Percentiles rank a stretch among this genome's conserved stretches.
phyloP scores from a whole-genome alignment of 2,329 filamentous ascomycete genomes.

The Aureobasidium sp. region DNA sequence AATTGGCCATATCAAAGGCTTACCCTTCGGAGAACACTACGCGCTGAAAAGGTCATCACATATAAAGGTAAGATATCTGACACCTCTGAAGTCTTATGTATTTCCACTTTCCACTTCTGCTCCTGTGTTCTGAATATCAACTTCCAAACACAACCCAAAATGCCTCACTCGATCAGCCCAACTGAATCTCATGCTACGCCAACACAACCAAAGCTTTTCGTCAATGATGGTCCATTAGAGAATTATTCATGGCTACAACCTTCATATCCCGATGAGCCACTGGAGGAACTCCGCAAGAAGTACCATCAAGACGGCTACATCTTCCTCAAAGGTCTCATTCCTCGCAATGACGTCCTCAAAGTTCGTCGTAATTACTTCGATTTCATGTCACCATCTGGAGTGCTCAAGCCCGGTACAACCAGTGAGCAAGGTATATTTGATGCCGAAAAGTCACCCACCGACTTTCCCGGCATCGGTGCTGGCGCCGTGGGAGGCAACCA shows the following conservation, averaged over 20 bases:
- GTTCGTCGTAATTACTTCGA: slow-evolving; percentile 36
- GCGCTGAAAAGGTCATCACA: too few species aligned
- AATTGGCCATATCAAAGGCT: background rate
- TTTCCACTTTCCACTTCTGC: too few species aligned
- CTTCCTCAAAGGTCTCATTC: slow-evolving; percentile 37
- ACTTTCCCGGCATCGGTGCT: slow-evolving; percentile 32
- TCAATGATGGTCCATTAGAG: slow-evolving; percentile 11
- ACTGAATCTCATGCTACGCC: background rate
- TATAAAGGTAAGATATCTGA: too few species aligned
- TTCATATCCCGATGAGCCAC: slow-evolving; percentile 2
- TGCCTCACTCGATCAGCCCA: background rate
- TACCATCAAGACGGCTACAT: slow-evolving; percentile 27
- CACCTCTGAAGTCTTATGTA: too few species aligned
- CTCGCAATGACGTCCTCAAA: slow-evolving; percentile 38
- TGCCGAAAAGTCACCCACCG: slow-evolving; percentile 27
- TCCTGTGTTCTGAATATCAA: too few species aligned
- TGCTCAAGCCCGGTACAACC: slow-evolving; percentile 34
- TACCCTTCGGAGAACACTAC: too few species aligned
- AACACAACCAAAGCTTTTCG: slow-evolving; percentile 1
- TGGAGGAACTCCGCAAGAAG: slow-evolving; percentile 2
- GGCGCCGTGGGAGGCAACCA: slow-evolving; percentile 5
- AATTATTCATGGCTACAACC: background rate
- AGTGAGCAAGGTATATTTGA: slow-evolving; percentile 40
- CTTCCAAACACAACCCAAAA: background rate
- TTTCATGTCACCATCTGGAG: slow-evolving; percentile 33